Evolutionary conservation across 805 yeast genomes (phyloP), one percentile per base, ranked within the genome.

Genomic region (Tetrapisispora nanseiensis): DNA sequence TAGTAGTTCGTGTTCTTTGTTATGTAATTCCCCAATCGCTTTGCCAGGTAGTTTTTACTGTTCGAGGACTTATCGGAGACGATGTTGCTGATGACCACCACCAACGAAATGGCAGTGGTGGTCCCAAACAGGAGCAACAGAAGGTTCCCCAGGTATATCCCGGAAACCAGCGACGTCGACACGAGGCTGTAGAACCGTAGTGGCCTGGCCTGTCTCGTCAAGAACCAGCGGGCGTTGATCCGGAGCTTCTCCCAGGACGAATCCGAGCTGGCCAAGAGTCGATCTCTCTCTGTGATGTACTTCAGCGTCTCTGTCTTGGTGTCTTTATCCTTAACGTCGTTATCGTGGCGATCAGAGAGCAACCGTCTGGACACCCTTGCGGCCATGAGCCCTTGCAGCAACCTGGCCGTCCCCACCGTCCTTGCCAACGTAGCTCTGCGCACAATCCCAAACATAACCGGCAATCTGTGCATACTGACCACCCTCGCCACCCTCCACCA

Each of bases 71-170:
- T 66, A 41, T 89, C 87, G 58, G 83, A 64, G 3, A 89, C 71
- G 60, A 81, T 78, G 11, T 92, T 70, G 1, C 89, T 70, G 35
- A 87, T 57, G 23, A 35, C 13, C n/a, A 35, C 38, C 2, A 35
- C 30, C 10, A 35, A 16, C 5, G 97, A 87, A 22, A 86, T 76
- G 58, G 90, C 90, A 1, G 97, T 86, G 1, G 99, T 92, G 10
- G 98, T 90, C 9, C 90, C 97, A 21, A 89, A 63, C 18, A 86
- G 66, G 41, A 92, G 72, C 65, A 94, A 69, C 8, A 86, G 60
- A 2, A 83, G 80, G 55, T 92, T 90, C 3, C 96, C 94, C 57
- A 92, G 80, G 38, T 92, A 74, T 23, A 92, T 66, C 96, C 97
- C 89, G 6, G 95, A 84, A 44, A 90, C 76, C 47, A 92, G 71